Base-by-base conservation (phyloP, 352 stramenopile genomes). In the Globisporangium iwayamae region DNA sequence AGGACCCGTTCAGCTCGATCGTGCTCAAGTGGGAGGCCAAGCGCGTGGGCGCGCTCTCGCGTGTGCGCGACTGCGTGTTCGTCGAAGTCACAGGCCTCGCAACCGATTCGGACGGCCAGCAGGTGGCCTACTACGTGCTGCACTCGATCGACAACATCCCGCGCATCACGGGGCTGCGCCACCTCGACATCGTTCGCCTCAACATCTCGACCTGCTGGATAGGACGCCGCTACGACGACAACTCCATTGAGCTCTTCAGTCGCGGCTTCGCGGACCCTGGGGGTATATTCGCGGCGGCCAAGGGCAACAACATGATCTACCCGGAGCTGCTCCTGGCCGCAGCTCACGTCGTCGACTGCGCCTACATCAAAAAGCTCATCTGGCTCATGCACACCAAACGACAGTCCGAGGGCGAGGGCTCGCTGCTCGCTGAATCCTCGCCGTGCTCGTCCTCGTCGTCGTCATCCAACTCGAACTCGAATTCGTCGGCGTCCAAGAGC, bases 31-130 rank as follows among this genome's bases (percentile, higher is more conserved):
- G 78, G 78, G 68, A 68, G 4, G 58, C 64, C 7, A 71, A 76
- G 32, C 65, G 66, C 6, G 74, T 81, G 46, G 73, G 73, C 18
- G 66, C 69, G 39, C 81, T 85, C 46, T 69, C 65, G 25, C 65
- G 76, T 16, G 47, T 67, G 1, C 77, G 77, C 0, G 77, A 86
- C 68, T 83, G 75, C 48, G 61, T 86, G 48, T 82, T 77, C 48
- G 41, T 86, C n/a, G 77, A 86, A 62, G 69, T 71, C 2, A 78
- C 66, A 32, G 77, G 77, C 41, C 60, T 83, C 30, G 69, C 62
- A 30, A 69, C 65, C 34, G 72, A 83, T 54, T 16, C 70, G 7
- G 38, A 67, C 9, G 76, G 74, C 13, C 41, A 78, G 9, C 41
- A 48, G 2, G 63, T 83, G 18, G 61, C 56, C 46, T 85, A 83